Conservation (phyloP, 306 rosid species). For the Coriaria nepalensis region DNA sequence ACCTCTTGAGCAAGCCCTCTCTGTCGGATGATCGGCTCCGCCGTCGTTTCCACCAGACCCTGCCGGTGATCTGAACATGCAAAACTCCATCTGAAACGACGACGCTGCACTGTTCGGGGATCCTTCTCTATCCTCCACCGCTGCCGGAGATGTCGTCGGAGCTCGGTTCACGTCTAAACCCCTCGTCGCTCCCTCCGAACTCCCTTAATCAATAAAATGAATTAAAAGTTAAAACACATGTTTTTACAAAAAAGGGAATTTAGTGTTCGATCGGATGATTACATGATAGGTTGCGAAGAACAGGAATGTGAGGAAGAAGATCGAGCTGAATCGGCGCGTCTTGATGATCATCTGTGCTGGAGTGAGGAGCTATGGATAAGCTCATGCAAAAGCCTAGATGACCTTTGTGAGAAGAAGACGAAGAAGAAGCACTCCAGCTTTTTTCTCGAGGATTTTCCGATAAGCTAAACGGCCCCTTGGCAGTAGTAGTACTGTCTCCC, state of each 20-base stretch:
- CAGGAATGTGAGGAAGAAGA: slow-evolving; percentile 27
- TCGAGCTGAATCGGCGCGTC: slow-evolving; percentile 22
- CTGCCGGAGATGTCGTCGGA: neutral
- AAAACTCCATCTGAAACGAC: slow-evolving; percentile 27
- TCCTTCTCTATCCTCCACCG: slow-evolving; percentile 13
- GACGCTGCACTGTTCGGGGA: slow-evolving; percentile 24
- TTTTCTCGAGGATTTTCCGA: slow-evolving; percentile 7
- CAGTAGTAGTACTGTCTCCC: slow-evolving; percentile 8
- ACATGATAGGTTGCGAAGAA: slow-evolving; percentile 10
- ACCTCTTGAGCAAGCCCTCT: slow-evolving; percentile 17
- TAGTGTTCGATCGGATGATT: neutral
- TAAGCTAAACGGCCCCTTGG: slow-evolving; percentile 12
- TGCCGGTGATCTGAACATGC: slow-evolving; percentile 10
- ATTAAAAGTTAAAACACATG: neutral
- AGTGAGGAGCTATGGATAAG: slow-evolving; percentile 19
- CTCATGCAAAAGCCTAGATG: slow-evolving; percentile 18
- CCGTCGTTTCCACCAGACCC: slow-evolving; percentile 9
- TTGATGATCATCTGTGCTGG: neutral
- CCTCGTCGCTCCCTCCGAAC: neutral
- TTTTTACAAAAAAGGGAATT: neutral
- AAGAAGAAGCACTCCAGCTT: neutral
- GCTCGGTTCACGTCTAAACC: slow-evolving; percentile 8
- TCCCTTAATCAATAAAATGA: neutral
- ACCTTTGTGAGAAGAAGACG: neutral
- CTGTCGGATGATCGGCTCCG: slow-evolving; percentile 8